Evolutionary conservation across 768 basidiomycete genomes (phyloP), one percentile per base, ranked within the genome.

Genomic region (Termitomyces sp.): DNA sequence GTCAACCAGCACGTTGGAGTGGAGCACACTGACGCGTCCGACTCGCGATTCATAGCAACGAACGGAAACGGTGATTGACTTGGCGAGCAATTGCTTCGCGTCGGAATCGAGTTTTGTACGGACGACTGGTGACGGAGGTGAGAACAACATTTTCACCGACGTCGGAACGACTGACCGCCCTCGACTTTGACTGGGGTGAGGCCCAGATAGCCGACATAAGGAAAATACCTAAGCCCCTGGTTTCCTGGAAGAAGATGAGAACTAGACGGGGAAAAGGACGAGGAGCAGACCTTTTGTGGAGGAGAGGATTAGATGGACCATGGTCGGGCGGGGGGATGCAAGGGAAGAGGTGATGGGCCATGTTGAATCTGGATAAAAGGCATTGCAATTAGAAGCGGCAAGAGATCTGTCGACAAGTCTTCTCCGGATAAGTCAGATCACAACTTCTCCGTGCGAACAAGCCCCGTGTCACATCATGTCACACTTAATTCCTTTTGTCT

Each of bases 41-140:
- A 85, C 70, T 32, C 89, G 83, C 41, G 86, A 78, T 75, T 94
- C 91, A 67, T 92, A 92, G 71, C 91, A 94, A 43, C 90, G 82
- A 43, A 94, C 81, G n/a, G 84, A 80, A 63, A 96, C 77, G 50
- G 80, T 78, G 63, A 92, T 72, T 40, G 83, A 81, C 62, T 79
- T 85, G 61, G 86, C 84, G 10, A 74, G 81, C 54, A 94, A 76
- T 17, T 77, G 79, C 67, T 85, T 89, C 27, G 74, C 73, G 71
- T 92, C 91, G 19, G 80, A 79, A 62, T 91, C 90, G 52, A 86
- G 72, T 59, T 76, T 79, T 42, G 88, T 89, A 59, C 83, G 78
- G 35, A 93, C 86, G 66, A 86, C 83, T 89, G 46, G 17, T 46
- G 14, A 51, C 50, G 41, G 30, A 49, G 48, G 61, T 55, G 32